Evolutionary conservation across 75 land plant genomes (phyloP).

Genomic region (Pinus taeda): DNA sequence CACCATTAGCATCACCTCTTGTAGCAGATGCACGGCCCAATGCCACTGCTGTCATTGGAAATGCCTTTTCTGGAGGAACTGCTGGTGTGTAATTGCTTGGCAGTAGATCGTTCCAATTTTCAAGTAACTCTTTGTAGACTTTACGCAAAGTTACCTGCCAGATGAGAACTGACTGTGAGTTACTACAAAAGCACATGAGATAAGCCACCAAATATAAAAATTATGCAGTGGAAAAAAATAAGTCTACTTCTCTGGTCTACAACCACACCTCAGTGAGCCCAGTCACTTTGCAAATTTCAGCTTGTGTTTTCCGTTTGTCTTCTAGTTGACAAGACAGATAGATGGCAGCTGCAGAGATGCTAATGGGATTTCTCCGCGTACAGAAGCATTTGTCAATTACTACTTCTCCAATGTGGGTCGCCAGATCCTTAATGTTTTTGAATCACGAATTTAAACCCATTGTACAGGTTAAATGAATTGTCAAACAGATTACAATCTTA

Average conservation of each 20-base stretch:
- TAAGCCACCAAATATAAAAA: background rate
- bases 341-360: constrained; percentile 92
- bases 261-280: constrained; percentile 67
- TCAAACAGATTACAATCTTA: background rate
- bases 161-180: background rate
- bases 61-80: constrained; percentile 82
- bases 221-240: background rate
- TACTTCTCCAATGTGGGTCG: constrained; percentile 88
- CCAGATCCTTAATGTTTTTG: constrained; percentile 54
- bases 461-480: background rate
- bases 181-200: background rate
- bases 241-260: background rate
- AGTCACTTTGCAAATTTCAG: constrained; percentile 87
- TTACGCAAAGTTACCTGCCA: constrained; percentile 67
- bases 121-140: constrained; percentile 81
- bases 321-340: constrained; percentile 84
- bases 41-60: constrained; percentile 56
- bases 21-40: constrained; percentile 39
- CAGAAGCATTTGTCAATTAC: constrained; percentile 92
- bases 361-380: constrained; percentile 83
- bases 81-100: constrained; percentile 80
- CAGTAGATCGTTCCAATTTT: constrained; percentile 80
- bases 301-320: constrained; percentile 87
- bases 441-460: background rate
- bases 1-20: constrained; percentile 30